phyloP scores from a whole-genome alignment of 352 stramenopile species.

The Pythium sp. region DNA sequence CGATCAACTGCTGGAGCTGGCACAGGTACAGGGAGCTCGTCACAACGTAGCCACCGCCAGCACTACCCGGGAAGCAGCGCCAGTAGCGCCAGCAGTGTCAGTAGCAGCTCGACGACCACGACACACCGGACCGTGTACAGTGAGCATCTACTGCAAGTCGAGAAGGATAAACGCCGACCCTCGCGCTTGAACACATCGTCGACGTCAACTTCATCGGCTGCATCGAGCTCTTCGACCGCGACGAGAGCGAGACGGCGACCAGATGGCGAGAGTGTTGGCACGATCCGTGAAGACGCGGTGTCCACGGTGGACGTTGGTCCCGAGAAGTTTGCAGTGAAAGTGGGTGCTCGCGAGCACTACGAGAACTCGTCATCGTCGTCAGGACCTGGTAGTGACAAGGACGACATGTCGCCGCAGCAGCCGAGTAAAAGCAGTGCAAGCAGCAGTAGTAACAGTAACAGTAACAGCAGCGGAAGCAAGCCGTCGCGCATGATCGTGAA shows the following conservation, averaged over 20 bases:
- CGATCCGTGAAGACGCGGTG: constrained; percentile 14
- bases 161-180: constrained; percentile 12
- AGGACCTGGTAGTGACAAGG: constrained; percentile 42
- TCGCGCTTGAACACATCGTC: constrained; percentile 14
- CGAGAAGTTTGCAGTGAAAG: constrained; percentile 44
- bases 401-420: constrained; percentile 26
- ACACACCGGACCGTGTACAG: constrained; percentile 13
- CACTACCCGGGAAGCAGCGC: constrained; percentile 11
- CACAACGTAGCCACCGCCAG: constrained; percentile 9
- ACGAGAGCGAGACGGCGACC: constrained; percentile 2
- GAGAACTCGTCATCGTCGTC: constrained; percentile 47
- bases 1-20: constrained; percentile 1
- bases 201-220: constrained; percentile 7
- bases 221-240: constrained; percentile 6
- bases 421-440: constrained; percentile 8
- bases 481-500: constrained; percentile 59
- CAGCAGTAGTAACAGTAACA: constrained; percentile 26
- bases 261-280: constrained; percentile 1
- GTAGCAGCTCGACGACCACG: constrained; percentile 16
- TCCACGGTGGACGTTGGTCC: constrained; percentile 30
- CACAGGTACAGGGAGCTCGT: neutral
- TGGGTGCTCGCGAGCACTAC: constrained; percentile 22
- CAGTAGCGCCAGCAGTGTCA: constrained; percentile 18
- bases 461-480: constrained; percentile 29
- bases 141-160: neutral